Percentiles rank a stretch among this genome's conserved stretches.
Evolutionary conservation across 1,284 basidiomycete species (phyloP).

Genomic region (Leucoagaricus sp.): DNA sequence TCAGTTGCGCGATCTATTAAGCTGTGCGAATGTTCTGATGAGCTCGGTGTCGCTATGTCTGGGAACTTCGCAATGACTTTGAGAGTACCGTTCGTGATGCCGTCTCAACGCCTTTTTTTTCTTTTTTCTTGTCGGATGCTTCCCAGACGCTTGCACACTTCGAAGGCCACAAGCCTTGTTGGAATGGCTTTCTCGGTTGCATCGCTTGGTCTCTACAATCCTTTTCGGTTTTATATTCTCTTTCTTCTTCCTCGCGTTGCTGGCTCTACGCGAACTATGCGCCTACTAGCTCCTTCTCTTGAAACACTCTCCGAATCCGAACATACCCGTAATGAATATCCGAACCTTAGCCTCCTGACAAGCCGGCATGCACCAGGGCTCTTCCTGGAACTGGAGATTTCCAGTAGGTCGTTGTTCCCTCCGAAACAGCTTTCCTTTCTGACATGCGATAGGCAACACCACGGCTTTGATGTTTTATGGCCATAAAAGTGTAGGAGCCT

Average conservation of each 20-base stretch:
- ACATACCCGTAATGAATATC: neutral
- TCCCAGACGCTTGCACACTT: neutral
- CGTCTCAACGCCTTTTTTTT: neutral
- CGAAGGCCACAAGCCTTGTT: neutral
- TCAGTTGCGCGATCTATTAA: neutral
- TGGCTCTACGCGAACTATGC: conserved; percentile 8
- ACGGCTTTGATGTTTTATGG: conserved; percentile 4
- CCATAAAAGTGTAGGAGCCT: neutral
- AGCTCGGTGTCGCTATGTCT: neutral
- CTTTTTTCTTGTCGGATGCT: conserved; percentile 3
- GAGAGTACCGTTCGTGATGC: neutral
- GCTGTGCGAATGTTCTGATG: neutral
- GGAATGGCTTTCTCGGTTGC: neutral
- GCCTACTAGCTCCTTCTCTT: neutral
- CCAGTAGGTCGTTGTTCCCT: neutral
- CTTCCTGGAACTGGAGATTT: conserved; percentile 1
- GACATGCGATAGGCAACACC: neutral
- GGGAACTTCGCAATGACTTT: neutral
- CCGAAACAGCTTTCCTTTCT: neutral
- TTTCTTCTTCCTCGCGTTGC: conserved; percentile 5
- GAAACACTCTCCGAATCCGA: neutral
- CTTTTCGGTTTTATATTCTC: neutral
- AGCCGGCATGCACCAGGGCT: conserved; percentile 1
- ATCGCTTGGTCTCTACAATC: neutral
- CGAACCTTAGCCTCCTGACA: neutral